These are phyloP conservation scores for Areca catechu DNA, from an alignment of 176 grass and related monocot genomes.

Conservation along the genomic window DNA sequence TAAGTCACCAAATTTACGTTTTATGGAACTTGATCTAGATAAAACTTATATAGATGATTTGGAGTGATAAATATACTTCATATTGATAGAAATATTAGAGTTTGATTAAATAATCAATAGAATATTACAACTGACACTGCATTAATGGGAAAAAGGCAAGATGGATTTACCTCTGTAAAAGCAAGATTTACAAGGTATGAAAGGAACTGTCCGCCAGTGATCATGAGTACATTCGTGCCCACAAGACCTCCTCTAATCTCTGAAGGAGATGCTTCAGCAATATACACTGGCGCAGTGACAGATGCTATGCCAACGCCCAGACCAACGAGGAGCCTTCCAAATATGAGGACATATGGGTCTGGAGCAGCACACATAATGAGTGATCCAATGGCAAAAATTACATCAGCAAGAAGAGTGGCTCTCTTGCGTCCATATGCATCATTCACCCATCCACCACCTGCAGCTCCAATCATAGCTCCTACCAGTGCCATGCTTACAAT, in stretches of 20 bases:
- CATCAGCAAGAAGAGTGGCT: conserved; percentile 78
- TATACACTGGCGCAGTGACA: conserved; percentile 86
- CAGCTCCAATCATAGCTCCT: conserved; percentile 80
- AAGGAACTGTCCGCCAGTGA: conserved; percentile 92
- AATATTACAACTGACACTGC: too few species aligned
- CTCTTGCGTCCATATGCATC: conserved; percentile 82
- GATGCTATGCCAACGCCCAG: conserved; percentile 83
- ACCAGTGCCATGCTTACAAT: conserved; percentile 97
- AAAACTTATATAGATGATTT: too few species aligned
- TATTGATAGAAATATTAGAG: too few species aligned
- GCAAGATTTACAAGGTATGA: conserved; percentile 95
- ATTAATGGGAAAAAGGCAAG: background rate
- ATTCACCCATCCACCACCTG: conserved; percentile 85
- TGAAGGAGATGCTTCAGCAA: conserved; percentile 81
- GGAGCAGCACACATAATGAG: conserved; percentile 71
- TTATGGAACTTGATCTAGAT: too few species aligned
- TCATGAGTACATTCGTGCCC: conserved; percentile 92
- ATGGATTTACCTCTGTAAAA: conserved; percentile 66
- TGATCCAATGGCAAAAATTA: conserved; percentile 71
- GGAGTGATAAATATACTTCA: too few species aligned
- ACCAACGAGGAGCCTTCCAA: conserved; percentile 80
- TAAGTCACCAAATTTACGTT: too few species aligned
- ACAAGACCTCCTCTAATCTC: conserved; percentile 93
- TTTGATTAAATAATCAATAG: too few species aligned
- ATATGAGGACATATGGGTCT: conserved; percentile 61